Base-by-base conservation (phyloP, 108 stramenopile species). In the Cyclotella atomus region DNA sequence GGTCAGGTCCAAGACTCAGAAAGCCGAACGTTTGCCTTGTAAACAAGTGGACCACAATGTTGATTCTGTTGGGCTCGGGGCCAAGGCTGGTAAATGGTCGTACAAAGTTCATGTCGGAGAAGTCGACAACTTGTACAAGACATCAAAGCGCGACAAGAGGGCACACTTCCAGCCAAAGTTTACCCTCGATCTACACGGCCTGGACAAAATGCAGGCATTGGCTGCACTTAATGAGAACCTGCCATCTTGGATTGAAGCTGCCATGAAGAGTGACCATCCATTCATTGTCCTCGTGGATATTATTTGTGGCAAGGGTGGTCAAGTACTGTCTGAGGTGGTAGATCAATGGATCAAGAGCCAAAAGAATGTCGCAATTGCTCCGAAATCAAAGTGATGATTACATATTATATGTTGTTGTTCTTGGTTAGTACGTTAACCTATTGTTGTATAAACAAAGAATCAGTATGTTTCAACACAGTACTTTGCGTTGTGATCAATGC, bases 241-340 rank as follows among this genome's bases (percentile, higher is more conserved):
- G 10, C 29, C 64, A 29, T 1, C 19, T 23, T 65, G 44, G 64
- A n/a, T 65, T 29, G 28, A 49, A 25, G 2, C 1, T 30, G 64
- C 64, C 25, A 65, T 65, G 64, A 12, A 0, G 25, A 4, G 4
- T 15, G 12, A 8, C 4, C 14, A 29, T 30, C 64, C 64, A 24
- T 65, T 35, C 17, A 28, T 65, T 14, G 49, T 65, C 30, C 46
- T 10, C 0, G 64, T 65, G 17, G n/a, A 49, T 3, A 65, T 65
- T 47, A 33, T 65, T 29, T 65, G 64, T 47, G 64, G 64, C 21
- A 25, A 21, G 23, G 64, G 64, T 21, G 49, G 19, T 27, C 64
- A 65, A 28, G 41, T 65, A 21, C 29, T 65, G 7, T 65, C 64
- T 15, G 64, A 65, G 15, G 45, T 65, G 1, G 64, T 65, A 16